phyloP scores from a whole-genome alignment of 2,329 filamentous ascomycete genomes.

The Monilinia polystroma region DNA sequence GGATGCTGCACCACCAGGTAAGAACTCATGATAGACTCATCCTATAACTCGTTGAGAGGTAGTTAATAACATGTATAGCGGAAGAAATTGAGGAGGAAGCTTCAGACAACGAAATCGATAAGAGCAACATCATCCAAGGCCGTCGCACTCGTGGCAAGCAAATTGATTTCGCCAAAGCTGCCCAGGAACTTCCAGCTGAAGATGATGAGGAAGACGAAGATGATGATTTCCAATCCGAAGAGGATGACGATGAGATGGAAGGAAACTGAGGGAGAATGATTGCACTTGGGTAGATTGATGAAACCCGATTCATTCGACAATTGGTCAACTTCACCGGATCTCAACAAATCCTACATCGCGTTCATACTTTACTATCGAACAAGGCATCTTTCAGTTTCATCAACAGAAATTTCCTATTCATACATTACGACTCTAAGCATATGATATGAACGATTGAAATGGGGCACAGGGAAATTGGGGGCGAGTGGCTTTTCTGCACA shows the following conservation, averaged over 20 bases:
- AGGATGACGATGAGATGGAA: constrained; percentile 68
- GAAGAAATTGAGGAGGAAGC: constrained; percentile 74
- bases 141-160: constrained; percentile 86
- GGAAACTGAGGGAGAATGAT: constrained; percentile 42
- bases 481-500: constrained; percentile 16
- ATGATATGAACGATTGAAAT: constrained; percentile 32
- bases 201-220: constrained; percentile 79
- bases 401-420: constrained; percentile 20
- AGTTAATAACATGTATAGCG: constrained; percentile 36
- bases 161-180: constrained; percentile 92
- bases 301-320: constrained; percentile 26
- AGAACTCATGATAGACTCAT: constrained; percentile 22
- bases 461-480: constrained; percentile 17
- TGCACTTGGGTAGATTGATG: constrained; percentile 23
- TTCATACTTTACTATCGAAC: constrained; percentile 5
- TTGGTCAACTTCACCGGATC: constrained; percentile 26
- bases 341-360: constrained; percentile 23
- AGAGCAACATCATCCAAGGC: constrained; percentile 78
- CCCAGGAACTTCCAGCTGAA: constrained; percentile 70
- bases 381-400: constrained; percentile 24
- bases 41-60: not conserved
- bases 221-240: constrained; percentile 61
- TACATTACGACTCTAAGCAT: constrained; percentile 32
- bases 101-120: constrained; percentile 88
- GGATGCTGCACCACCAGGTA: constrained; percentile 35